Evolutionary conservation across 2,329 filamentous ascomycete species (phyloP).

Genomic region (Pseudomassariella vexata): DNA sequence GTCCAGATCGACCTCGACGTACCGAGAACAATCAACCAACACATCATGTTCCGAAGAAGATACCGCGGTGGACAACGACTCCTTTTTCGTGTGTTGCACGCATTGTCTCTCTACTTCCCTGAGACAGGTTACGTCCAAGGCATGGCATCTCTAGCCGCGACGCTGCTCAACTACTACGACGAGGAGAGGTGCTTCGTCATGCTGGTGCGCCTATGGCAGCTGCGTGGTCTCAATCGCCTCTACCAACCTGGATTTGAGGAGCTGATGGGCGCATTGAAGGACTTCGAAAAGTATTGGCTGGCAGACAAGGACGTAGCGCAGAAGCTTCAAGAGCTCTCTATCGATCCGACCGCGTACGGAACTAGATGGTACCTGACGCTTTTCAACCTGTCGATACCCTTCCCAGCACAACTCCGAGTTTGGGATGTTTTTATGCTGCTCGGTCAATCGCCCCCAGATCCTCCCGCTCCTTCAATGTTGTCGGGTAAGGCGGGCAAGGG

Average conservation of each 20-base stretch:
- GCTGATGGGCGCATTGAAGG: slow-evolving; percentile 76
- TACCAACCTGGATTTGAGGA: slow-evolving; percentile 82
- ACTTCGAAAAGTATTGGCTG: slow-evolving; percentile 84
- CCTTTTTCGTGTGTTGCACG: slow-evolving; percentile 87
- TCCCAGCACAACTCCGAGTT: slow-evolving; percentile 85
- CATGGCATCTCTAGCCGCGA: slow-evolving; percentile 91
- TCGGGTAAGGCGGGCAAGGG: slow-evolving; percentile 14
- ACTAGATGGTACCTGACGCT: slow-evolving; percentile 96
- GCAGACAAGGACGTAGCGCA: slow-evolving; percentile 68
- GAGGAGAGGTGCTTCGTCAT: slow-evolving; percentile 94
- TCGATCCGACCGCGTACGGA: slow-evolving; percentile 87
- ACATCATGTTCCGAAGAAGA: slow-evolving; percentile 93
- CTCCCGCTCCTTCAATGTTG: slow-evolving; percentile 9
- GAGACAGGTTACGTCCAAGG: slow-evolving; percentile 95
- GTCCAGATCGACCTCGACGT: slow-evolving; percentile 97
- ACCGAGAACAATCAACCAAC: slow-evolving; percentile 85
- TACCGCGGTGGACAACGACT: slow-evolving; percentile 90
- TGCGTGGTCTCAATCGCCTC: slow-evolving; percentile 77
- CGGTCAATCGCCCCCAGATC: slow-evolving; percentile 61
- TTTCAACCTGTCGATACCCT: slow-evolving; percentile 95
- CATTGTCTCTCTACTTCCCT: slow-evolving; percentile 84
- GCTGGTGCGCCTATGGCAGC: slow-evolving; percentile 89
- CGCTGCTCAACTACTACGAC: slow-evolving; percentile 92
- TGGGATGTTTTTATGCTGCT: slow-evolving; percentile 98
- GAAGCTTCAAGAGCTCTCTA: slow-evolving; percentile 71